A percentile compares a stretch with the other conserved stretches of the same genome.
These are phyloP conservation scores for Paracamarosporium sp. DNA, from an alignment of 2,329 filamentous ascomycete species.

Conservation along the genomic window DNA sequence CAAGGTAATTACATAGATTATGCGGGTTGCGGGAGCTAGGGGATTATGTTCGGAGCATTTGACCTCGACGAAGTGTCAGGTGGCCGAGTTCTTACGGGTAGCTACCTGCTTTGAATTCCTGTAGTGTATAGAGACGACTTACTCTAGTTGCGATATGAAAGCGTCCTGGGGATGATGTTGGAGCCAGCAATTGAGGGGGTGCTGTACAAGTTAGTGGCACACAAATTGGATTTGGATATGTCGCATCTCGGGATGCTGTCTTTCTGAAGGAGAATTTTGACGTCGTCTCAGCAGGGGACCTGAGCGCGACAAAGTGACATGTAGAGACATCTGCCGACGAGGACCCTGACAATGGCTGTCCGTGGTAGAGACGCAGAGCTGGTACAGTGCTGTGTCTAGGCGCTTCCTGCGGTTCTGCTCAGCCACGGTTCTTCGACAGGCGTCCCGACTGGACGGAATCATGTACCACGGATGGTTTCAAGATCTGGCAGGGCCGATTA, in stretches of 20 bases:
- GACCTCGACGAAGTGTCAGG: no score
- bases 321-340: not conserved
- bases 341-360: not conserved
- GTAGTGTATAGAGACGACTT: no score
- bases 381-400: not conserved
- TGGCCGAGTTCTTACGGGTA: no score
- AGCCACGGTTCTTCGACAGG: not conserved
- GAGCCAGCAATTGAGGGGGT: no score
- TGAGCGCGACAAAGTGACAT: not conserved
- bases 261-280: not conserved
- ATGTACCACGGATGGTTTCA: not conserved
- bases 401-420: not conserved
- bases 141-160: no score
- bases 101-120: no score
- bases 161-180: no score
- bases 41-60: no score
- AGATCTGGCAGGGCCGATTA: slow-evolving; percentile 1
- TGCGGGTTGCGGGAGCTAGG: no score
- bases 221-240: not conserved
- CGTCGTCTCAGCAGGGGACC: not conserved
- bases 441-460: not conserved
- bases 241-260: not conserved
- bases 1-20: no score
- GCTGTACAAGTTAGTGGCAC: no score
- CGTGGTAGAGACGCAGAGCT: not conserved